phyloP scores from a whole-genome alignment of 2,329 filamentous ascomycete species.

The Aspergillus pseudoviridinutans region DNA sequence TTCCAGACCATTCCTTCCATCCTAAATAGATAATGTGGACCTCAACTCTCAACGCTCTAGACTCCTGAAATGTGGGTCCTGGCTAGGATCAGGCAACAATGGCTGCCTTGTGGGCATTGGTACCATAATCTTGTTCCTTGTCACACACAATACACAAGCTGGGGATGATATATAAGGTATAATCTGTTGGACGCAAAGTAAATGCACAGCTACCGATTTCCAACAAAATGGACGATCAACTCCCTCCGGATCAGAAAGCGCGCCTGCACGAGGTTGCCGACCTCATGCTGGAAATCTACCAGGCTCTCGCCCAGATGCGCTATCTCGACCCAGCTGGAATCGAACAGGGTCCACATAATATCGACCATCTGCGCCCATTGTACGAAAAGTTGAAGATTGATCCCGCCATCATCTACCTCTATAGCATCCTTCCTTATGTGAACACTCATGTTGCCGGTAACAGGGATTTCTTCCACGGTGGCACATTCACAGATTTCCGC shows the following conservation, averaged over 20 bases:
- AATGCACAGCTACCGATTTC: background rate
- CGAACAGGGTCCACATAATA: constrained; percentile 5
- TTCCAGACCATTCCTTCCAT: no score
- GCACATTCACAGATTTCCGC: constrained; percentile 3
- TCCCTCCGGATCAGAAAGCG: background rate
- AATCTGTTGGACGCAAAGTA: background rate
- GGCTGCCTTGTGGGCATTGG: no score
- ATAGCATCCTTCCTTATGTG: constrained; percentile 17
- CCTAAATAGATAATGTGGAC: no score
- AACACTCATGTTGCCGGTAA: background rate
- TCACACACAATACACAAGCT: no score
- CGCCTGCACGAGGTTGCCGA: constrained; percentile 25
- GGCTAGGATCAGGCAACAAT: no score
- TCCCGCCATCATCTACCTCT: constrained; percentile 7
- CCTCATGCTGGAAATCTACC: constrained; percentile 26
- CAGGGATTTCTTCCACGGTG: constrained; percentile 1
- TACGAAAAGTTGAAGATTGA: constrained; percentile 1
- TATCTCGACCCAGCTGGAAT: constrained; percentile 16
- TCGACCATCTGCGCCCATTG: constrained; percentile 11
- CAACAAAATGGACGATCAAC: background rate
- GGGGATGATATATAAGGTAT: no score
- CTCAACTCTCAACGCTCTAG: no score
- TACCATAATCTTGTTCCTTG: no score
- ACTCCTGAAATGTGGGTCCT: no score
- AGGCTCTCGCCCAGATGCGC: constrained; percentile 24